Base-by-base conservation (phyloP, 129 eudicot species). In the Centella asiatica region DNA sequence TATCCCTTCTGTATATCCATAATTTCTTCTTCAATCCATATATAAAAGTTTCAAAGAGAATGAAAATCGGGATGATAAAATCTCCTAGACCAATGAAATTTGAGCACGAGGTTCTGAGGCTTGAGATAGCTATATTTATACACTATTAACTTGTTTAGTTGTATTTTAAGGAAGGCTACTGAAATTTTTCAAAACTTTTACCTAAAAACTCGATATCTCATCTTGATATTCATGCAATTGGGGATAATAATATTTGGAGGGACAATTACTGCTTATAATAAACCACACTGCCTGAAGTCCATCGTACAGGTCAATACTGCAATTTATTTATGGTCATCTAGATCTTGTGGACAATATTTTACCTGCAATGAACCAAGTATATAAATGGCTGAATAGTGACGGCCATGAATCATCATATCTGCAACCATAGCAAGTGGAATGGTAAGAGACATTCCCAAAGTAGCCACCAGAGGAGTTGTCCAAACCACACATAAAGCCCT, bases 401-500 rank as follows among this genome's bases (percentile, higher is more conserved):
- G 84, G 18, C 99, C 99, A 70, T 93, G 99, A 64, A 93, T 87
- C 65, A 93, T 40, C 95, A 93, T 93, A 74, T 93, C 99, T 24
- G 99, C 99, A 58, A 85, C 84, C 99, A 93, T 93, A 18, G 99
- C 99, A 44, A 93, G 86, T 5, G 96, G 99, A 69, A 93, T 93
- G 9, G 99, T 93, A 51, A 93, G 95, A 22, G 99, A 87, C 92
- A 93, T 84, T 66, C 99, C 96, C 68, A 93, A 80, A 42, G 99
- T 93, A 72, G 99, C 96, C 65, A 93, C 96, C 26, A 93, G 73
- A 49, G 99, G 99, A 62, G 99, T 93, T 48, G 99, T 93, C 99
- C 99, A 93, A 62, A 88, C 99, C 56, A 93, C 96, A 66, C 96
- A 88, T 67, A 93, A 80, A 37, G 99, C 99, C 99, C 99, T 93